These are phyloP conservation scores for Fraxinus velutina DNA, from an alignment of 305 asterid species.

Conservation along the genomic window DNA sequence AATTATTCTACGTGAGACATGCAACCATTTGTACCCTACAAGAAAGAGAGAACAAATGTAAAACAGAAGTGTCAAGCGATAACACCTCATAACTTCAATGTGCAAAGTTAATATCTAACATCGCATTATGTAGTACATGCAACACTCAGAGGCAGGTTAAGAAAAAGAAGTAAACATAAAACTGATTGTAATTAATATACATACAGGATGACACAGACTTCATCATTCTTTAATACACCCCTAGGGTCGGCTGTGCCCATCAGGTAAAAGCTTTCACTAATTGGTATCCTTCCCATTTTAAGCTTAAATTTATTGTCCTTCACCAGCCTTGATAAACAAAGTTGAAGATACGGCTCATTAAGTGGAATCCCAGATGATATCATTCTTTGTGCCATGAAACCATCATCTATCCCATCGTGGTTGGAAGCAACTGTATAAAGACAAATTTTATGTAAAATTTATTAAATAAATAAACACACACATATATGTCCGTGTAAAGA, in stretches of 20 bases:
- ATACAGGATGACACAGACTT: conserved; percentile 89
- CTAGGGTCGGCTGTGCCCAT: conserved; percentile 95
- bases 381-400: conserved; percentile 55
- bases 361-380: conserved; percentile 65
- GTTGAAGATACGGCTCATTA: conserved; percentile 68
- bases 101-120: background rate
- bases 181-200: conserved; percentile 28
- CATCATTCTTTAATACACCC: conserved; percentile 46
- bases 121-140: background rate
- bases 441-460: background rate
- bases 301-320: conserved; percentile 40
- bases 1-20: background rate
- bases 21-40: background rate
- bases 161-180: background rate
- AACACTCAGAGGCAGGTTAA: background rate
- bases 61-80: background rate
- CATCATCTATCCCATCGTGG: conserved; percentile 43
- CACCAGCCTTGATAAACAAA: conserved; percentile 46
- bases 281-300: conserved; percentile 61
- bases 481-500: background rate
- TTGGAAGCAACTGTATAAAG: conserved; percentile 58
- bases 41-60: background rate
- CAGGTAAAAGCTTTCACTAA: conserved; percentile 69
- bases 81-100: background rate
- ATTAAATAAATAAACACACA: background rate